Evolutionary conservation across 257 asterid genomes (phyloP).

Genomic region (Cordia subcordata): DNA sequence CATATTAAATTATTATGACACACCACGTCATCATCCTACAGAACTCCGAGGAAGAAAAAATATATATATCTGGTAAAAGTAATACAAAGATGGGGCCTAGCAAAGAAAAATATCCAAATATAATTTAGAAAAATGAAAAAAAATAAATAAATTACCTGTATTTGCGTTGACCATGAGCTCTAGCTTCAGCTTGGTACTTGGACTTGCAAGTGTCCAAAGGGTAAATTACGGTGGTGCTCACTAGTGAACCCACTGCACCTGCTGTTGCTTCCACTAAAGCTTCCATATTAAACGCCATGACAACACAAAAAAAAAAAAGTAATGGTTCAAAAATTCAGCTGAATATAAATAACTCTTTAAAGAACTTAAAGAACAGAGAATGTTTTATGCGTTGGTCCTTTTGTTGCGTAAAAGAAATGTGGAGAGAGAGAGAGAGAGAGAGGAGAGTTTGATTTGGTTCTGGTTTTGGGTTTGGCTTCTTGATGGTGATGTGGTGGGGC

Average conservation of each 20-base stretch:
- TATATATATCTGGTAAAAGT: not conserved
- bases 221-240: slow-evolving; percentile 81
- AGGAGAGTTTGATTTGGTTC: too few species aligned
- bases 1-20: too few species aligned
- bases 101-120: not conserved
- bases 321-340: not conserved
- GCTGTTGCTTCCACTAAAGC: slow-evolving; percentile 83
- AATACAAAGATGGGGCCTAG: not conserved
- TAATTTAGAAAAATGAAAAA: not conserved
- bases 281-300: slow-evolving; percentile 47
- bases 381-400: too few species aligned
- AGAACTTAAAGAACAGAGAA: not conserved
- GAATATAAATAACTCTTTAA: not conserved
- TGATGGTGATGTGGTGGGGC: too few species aligned
- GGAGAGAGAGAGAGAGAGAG: too few species aligned
- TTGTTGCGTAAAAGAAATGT: too few species aligned
- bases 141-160: slow-evolving; percentile 46
- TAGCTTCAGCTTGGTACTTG: slow-evolving; percentile 92
- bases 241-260: slow-evolving; percentile 87
- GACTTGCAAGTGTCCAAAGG: slow-evolving; percentile 93
- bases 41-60: too few species aligned
- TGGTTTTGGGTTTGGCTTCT: too few species aligned
- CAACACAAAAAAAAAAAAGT: not conserved
- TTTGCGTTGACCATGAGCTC: slow-evolving; percentile 56
- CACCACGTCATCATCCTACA: too few species aligned